Evolutionary conservation across 192 early-diverging fungal genomes (phyloP).

Genomic region (Coemansia sp.): DNA sequence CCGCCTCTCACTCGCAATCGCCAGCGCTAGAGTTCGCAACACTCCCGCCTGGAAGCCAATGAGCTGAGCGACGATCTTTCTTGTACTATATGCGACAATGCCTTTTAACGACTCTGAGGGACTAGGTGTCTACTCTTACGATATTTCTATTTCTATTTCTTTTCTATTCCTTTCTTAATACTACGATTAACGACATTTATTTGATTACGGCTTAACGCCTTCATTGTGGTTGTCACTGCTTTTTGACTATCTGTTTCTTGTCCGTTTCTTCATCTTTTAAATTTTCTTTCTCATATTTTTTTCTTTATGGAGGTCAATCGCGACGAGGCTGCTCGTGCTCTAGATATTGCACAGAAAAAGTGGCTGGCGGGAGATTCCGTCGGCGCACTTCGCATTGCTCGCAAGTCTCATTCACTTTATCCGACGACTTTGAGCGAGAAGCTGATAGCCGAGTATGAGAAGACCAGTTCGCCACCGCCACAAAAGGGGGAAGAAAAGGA

Average conservation of each 20-base stretch:
- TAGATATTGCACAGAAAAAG: constrained; percentile 75
- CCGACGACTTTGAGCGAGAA: constrained; percentile 66
- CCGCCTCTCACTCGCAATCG: neutral
- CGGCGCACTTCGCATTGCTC: constrained; percentile 77
- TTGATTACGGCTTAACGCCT: neutral
- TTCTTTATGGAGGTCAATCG: constrained; percentile 75
- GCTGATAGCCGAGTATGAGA: constrained; percentile 51
- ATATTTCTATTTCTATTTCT: neutral
- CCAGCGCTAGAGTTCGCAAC: neutral
- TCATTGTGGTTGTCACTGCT: neutral
- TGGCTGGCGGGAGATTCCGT: constrained; percentile 63
- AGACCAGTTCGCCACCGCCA: neutral
- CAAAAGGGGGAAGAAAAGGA: neutral
- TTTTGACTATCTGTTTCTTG: neutral
- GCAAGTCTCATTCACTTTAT: constrained; percentile 77
- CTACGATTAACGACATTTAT: neutral
- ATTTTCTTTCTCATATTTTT: neutral
- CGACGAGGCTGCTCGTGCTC: constrained; percentile 80
- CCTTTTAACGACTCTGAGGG: neutral
- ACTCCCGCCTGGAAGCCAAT: neutral
- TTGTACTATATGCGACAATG: neutral
- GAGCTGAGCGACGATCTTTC: neutral
- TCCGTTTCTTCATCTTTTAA: constrained; percentile 1
- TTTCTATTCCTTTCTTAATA: neutral
- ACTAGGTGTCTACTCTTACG: neutral